phyloP scores from a whole-genome alignment of 2,329 filamentous ascomycete genomes.

The Emericellopsis atlantica region DNA sequence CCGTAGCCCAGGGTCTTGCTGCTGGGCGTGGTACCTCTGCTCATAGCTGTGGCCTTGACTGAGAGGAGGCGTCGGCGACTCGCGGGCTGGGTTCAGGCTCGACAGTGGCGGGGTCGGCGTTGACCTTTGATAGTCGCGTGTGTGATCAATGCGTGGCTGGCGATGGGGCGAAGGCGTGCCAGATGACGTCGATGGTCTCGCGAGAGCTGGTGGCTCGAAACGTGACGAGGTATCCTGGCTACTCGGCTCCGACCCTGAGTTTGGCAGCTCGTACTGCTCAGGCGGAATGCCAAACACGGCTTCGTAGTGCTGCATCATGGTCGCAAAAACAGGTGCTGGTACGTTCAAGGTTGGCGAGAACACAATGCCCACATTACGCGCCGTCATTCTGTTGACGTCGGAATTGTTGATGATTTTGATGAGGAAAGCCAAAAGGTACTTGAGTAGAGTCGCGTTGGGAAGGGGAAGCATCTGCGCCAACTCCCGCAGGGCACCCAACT shows the following conservation, averaged over 20 bases:
- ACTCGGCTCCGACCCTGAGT: slow-evolving; percentile 7
- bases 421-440: slow-evolving; percentile 76
- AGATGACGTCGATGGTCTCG: slow-evolving; percentile 35
- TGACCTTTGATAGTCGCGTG: slow-evolving; percentile 15
- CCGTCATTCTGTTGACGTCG: slow-evolving; percentile 93
- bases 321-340: slow-evolving; percentile 82
- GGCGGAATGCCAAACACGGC: slow-evolving; percentile 68
- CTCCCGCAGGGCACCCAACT: slow-evolving; percentile 61
- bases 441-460: slow-evolving; percentile 69
- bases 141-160: slow-evolving; percentile 23
- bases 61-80: slow-evolving; percentile 31
- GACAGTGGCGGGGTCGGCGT: slow-evolving; percentile 38
- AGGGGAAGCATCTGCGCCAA: slow-evolving; percentile 71
- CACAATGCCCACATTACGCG: slow-evolving; percentile 93
- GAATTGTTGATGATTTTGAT: slow-evolving; percentile 87
- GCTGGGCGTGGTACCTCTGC: slow-evolving; percentile 17
- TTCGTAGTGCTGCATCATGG: slow-evolving; percentile 84
- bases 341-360: slow-evolving; percentile 97
- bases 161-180: slow-evolving; percentile 38
- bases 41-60: slow-evolving; percentile 25
- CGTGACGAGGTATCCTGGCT: slow-evolving; percentile 14
- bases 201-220: slow-evolving; percentile 18
- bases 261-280: slow-evolving; percentile 46
- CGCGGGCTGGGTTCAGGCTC: slow-evolving; percentile 16
- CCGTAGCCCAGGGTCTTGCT: neutral